phyloP scores from a whole-genome alignment of 2,329 filamentous ascomycete genomes.

The Claviceps lovelessii region DNA sequence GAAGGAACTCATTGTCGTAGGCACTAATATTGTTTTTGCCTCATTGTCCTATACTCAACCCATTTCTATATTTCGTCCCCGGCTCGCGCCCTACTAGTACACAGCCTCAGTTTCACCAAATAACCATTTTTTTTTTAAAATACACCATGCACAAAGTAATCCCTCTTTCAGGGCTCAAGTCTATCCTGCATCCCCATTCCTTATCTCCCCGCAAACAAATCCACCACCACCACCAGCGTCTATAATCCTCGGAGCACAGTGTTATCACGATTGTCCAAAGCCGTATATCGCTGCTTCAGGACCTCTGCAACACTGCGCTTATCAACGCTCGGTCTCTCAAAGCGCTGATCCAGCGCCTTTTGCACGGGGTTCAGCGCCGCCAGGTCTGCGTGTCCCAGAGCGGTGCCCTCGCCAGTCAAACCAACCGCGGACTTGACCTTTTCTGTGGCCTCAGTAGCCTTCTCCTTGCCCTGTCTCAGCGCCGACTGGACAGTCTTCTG shows the following conservation, averaged over 20 bases:
- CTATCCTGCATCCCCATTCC: not conserved
- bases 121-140: not conserved
- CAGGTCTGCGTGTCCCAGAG: not conserved
- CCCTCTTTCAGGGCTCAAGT: not conserved
- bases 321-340: constrained; percentile 26
- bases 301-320: constrained; percentile 38
- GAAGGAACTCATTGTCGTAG: not conserved
- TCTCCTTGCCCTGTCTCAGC: constrained; percentile 27
- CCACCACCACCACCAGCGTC: not conserved
- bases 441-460: constrained; percentile 24
- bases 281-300: constrained; percentile 40
- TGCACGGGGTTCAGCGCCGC: constrained; percentile 26
- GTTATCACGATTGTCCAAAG: constrained; percentile 31
- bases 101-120: not conserved
- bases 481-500: constrained; percentile 24
- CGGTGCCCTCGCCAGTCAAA: constrained; percentile 15
- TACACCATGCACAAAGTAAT: not conserved
- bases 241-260: constrained; percentile 28
- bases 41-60: not conserved
- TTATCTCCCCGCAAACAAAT: not conserved
- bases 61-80: not conserved
- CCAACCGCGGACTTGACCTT: constrained; percentile 23
- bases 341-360: constrained; percentile 37
- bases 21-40: not conserved
- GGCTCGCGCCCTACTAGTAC: not conserved